Percentiles rank a stretch among this genome's conserved stretches.
Conservation (phyloP, 2,329 filamentous ascomycete species). For the Hymenoscyphus fructigenus region DNA sequence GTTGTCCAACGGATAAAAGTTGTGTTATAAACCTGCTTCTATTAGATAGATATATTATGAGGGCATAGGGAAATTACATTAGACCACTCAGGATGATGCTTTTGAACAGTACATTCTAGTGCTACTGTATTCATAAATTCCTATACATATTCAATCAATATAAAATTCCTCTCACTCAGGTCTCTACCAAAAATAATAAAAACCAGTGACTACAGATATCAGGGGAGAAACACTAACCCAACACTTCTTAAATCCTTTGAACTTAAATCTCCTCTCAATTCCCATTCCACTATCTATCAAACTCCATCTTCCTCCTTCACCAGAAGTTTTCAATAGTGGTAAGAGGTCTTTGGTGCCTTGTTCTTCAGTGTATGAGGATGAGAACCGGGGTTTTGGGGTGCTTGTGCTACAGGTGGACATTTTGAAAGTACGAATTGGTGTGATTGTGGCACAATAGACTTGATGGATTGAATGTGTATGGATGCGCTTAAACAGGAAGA, state of each 20-base stretch:
- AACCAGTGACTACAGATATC: not conserved
- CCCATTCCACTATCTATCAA: constrained; percentile 52
- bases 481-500: not conserved
- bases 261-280: constrained; percentile 60
- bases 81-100: constrained; percentile 76
- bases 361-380: constrained; percentile 19
- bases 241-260: constrained; percentile 64
- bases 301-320: constrained; percentile 46
- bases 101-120: constrained; percentile 63
- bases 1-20: constrained; percentile 73
- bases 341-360: constrained; percentile 19
- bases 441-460: not conserved
- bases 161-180: not conserved
- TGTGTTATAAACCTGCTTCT: constrained; percentile 64
- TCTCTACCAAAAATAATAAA: not conserved
- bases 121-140: constrained; percentile 75
- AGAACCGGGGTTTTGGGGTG: constrained; percentile 17
- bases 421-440: not conserved
- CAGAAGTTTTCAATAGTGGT: constrained; percentile 17
- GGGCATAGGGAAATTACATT: constrained; percentile 51
- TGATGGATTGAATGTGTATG: not conserved
- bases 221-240: constrained; percentile 50
- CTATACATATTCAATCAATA: constrained; percentile 41
- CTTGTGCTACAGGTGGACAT: not conserved
- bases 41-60: not conserved